A percentile compares a stretch with the other conserved stretches of the same genome.
phyloP scores from a whole-genome alignment of 2,329 filamentous ascomycete species.

The Fusarium sp. region DNA sequence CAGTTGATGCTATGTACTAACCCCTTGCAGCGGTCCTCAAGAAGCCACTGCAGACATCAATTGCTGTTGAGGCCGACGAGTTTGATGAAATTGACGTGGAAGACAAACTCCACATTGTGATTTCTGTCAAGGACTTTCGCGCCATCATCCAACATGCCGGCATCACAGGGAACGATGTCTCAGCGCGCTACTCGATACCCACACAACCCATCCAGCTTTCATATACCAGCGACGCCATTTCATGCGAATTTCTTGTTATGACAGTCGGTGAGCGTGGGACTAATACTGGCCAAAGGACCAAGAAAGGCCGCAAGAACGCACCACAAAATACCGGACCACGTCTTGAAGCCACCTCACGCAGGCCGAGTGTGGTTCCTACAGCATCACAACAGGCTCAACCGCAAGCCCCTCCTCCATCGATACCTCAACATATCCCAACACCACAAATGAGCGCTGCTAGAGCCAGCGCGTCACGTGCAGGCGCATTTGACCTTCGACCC shows the following conservation, averaged over 20 bases:
- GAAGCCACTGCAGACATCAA: slow-evolving; percentile 85
- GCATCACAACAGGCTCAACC: slow-evolving; percentile 49
- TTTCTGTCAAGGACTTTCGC: slow-evolving; percentile 87
- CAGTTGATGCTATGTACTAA: slow-evolving; percentile 12
- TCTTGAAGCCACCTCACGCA: slow-evolving; percentile 65
- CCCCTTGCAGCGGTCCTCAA: slow-evolving; percentile 75
- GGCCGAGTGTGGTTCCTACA: slow-evolving; percentile 58
- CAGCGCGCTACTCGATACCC: slow-evolving; percentile 79
- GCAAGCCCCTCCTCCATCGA: slow-evolving; percentile 46
- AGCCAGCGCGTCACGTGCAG: slow-evolving; percentile 55
- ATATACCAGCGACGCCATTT: slow-evolving; percentile 77
- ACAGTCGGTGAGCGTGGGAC: slow-evolving; percentile 78
- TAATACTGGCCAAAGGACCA: slow-evolving; percentile 64
- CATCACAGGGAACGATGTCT: slow-evolving; percentile 75
- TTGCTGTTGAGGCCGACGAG: slow-evolving; percentile 81
- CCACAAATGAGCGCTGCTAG: slow-evolving; percentile 55
- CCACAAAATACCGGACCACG: slow-evolving; percentile 55
- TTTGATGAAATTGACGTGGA: slow-evolving; percentile 83
- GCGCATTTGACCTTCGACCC: slow-evolving; percentile 64
- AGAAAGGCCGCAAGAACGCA: slow-evolving; percentile 61
- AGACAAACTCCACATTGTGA: slow-evolving; percentile 82
- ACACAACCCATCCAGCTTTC: slow-evolving; percentile 80
- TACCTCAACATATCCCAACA: slow-evolving; percentile 51
- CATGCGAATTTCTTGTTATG: slow-evolving; percentile 86
- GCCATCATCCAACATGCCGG: slow-evolving; percentile 84